Conservation (phyloP, 768 basidiomycete species). For the Mrakia gelida region DNA sequence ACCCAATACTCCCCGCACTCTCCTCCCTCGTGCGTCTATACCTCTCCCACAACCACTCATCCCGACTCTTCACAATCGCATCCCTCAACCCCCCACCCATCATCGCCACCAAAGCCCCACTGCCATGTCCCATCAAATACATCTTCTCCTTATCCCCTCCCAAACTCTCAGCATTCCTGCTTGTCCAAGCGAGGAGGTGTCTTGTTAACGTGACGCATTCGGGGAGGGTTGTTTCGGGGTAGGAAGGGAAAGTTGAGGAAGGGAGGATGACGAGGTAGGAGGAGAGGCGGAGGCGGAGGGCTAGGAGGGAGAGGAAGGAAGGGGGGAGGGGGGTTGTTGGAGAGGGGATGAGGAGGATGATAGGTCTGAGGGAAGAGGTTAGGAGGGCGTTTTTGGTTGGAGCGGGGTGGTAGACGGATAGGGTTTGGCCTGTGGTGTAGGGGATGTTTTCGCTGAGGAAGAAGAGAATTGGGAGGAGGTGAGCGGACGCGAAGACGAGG, state of each 20-base stretch:
- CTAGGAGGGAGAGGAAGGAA: slow-evolving; percentile 16
- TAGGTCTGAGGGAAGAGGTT: neutral
- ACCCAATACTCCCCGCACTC: neutral
- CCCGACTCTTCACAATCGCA: slow-evolving; percentile 9
- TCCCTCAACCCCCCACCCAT: slow-evolving; percentile 21
- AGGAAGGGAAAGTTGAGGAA: neutral
- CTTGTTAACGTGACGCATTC: slow-evolving; percentile 2
- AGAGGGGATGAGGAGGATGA: slow-evolving; percentile 22
- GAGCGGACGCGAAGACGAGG: neutral
- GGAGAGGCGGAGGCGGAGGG: slow-evolving; percentile 12
- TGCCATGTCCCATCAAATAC: slow-evolving; percentile 11
- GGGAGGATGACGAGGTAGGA: slow-evolving; percentile 20
- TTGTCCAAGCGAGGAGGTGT: slow-evolving; percentile 13
- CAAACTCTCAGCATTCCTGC: neutral
- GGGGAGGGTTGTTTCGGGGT: slow-evolving; percentile 10
- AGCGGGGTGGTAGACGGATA: slow-evolving; percentile 18
- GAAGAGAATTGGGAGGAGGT: neutral
- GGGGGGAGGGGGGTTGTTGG: slow-evolving; percentile 2
- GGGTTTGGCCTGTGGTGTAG: neutral
- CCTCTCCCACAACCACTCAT: slow-evolving; percentile 17
- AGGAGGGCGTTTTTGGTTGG: neutral
- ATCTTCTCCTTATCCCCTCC: slow-evolving; percentile 7
- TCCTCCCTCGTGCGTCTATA: slow-evolving; percentile 4
- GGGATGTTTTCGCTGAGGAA: slow-evolving; percentile 13
- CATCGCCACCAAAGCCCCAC: slow-evolving; percentile 18